A percentile compares a stretch with the other conserved stretches of the same genome.
These are phyloP conservation scores for Solanum hybrid DNA, from an alignment of 305 asterid species.

Conservation along the genomic window DNA sequence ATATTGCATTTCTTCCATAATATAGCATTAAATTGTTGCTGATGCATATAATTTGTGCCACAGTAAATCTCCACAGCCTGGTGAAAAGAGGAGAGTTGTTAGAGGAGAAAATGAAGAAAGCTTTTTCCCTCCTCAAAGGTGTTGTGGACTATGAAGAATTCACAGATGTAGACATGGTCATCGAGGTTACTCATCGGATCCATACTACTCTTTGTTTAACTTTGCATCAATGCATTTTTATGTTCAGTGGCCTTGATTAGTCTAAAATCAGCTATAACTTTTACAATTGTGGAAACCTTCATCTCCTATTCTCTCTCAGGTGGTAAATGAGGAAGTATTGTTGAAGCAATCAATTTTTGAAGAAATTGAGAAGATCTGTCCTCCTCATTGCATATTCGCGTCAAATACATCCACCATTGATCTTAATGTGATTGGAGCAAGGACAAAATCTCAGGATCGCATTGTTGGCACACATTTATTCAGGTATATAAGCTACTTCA, in stretches of 20 bases:
- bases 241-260: neutral
- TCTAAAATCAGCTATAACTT: neutral
- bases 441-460: slow-evolving; percentile 14
- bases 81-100: slow-evolving; percentile 9
- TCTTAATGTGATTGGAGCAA: slow-evolving; percentile 16
- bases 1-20: neutral
- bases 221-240: neutral
- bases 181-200: slow-evolving; percentile 12
- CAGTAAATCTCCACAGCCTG: slow-evolving; percentile 15
- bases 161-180: slow-evolving; percentile 16
- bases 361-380: slow-evolving; percentile 18
- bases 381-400: slow-evolving; percentile 17
- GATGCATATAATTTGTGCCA: neutral
- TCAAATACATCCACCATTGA: slow-evolving; percentile 20
- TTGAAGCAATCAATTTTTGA: slow-evolving; percentile 16
- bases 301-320: neutral
- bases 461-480: slow-evolving; percentile 18
- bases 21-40: neutral
- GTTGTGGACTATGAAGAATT: slow-evolving; percentile 17
- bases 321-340: slow-evolving; percentile 8
- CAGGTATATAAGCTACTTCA: slow-evolving; percentile 4
- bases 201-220: neutral
- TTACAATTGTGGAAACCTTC: neutral
- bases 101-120: slow-evolving; percentile 5
- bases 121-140: slow-evolving; percentile 11